A percentile compares a stretch with the other conserved stretches of the same genome.
These are phyloP conservation scores for Pleurotus salmoneostramineus DNA, from an alignment of 768 basidiomycete species.

Conservation along the genomic window DNA sequence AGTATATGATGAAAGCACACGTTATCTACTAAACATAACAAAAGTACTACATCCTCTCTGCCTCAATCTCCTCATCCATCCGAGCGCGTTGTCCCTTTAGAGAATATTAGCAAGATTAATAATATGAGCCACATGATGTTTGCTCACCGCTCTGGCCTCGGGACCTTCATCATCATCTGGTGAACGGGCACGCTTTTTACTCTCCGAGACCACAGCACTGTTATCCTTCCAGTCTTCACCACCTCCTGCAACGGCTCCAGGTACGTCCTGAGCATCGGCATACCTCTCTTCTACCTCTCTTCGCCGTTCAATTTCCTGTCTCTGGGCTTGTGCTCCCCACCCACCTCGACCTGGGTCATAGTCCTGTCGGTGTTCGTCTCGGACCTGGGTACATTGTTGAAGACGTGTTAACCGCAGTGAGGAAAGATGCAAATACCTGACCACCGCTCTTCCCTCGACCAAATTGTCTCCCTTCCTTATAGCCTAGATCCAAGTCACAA, in stretches of 20 bases:
- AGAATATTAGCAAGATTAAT: background rate
- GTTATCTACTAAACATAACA: conserved; percentile 40
- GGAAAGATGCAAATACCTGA: conserved; percentile 49
- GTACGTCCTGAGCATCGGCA: conserved; percentile 73
- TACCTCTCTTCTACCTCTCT: conserved; percentile 86
- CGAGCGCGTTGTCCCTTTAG: conserved; percentile 59
- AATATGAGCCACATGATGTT: background rate
- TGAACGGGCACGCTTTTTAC: conserved; percentile 64
- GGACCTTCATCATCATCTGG: conserved; percentile 70
- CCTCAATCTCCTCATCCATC: conserved; percentile 62
- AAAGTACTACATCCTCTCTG: conserved; percentile 60
- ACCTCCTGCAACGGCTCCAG: conserved; percentile 77
- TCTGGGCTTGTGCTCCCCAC: conserved; percentile 87
- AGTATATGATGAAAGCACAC: conserved; percentile 41
- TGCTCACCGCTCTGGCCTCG: conserved; percentile 44
- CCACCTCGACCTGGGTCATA: conserved; percentile 96
- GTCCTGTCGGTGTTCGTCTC: conserved; percentile 96
- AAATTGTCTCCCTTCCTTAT: conserved; percentile 95
- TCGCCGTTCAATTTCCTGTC: conserved; percentile 67
- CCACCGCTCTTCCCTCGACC: conserved; percentile 97
- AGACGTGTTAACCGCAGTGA: background rate
- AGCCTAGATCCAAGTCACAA: conserved; percentile 95
- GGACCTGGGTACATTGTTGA: conserved; percentile 16
- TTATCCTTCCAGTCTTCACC: conserved; percentile 82
- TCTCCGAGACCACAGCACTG: conserved; percentile 29